Conservation (phyloP, 257 asterid genomes). For the Scutellaria baicalensis region DNA sequence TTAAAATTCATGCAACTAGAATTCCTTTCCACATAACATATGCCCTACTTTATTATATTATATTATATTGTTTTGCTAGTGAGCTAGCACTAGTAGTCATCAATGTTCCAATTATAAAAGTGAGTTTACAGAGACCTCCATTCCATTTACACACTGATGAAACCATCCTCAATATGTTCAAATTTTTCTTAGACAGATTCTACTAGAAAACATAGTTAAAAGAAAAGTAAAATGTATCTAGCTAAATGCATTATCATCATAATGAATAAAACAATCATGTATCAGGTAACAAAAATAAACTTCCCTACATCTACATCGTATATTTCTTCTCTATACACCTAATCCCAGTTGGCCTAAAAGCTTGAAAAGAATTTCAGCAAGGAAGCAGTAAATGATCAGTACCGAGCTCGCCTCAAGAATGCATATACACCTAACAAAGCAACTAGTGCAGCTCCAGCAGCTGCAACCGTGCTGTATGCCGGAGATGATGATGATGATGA, state of each 20-base stretch:
- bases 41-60: too few species aligned
- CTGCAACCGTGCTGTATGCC: slow-evolving; percentile 71
- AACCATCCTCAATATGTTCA: background rate
- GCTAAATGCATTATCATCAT: slow-evolving; percentile 16
- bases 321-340: background rate
- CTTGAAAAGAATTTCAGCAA: background rate
- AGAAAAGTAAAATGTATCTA: slow-evolving; percentile 7
- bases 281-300: background rate
- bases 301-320: background rate
- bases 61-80: background rate
- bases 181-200: background rate
- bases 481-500: slow-evolving; percentile 33
- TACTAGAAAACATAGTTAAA: background rate
- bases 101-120: background rate
- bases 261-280: background rate
- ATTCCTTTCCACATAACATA: too few species aligned
- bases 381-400: slow-evolving; percentile 11
- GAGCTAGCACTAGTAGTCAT: too few species aligned
- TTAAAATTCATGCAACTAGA: too few species aligned
- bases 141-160: background rate
- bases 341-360: background rate
- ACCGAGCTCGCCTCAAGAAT: slow-evolving; percentile 49
- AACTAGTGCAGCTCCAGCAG: slow-evolving; percentile 86
- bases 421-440: slow-evolving; percentile 76
- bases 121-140: background rate